Evolutionary conservation across 2,329 filamentous ascomycete genomes (phyloP), one percentile per base, ranked within the genome.

Genomic region (Stemphylium beticola): DNA sequence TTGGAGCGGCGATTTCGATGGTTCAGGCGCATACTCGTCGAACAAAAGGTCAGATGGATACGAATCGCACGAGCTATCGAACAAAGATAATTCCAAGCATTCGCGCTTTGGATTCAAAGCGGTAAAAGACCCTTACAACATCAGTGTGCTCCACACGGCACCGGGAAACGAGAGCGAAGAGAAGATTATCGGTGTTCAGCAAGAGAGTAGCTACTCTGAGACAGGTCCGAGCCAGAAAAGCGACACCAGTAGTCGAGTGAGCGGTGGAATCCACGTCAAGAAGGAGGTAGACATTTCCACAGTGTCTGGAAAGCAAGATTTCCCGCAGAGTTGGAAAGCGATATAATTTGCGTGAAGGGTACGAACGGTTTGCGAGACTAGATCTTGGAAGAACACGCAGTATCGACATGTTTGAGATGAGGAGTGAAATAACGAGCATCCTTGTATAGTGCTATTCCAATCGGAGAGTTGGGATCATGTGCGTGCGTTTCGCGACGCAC

Each of bases 91-190:
- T 4, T 24, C 39, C 5, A 33, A 49, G 20, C 14, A 24, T 3
- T 52, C 45, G 10, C 43, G 49, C 9, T 20, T 60, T 18, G 49
- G 53, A 4, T 49, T 60, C 43, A 37, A 50, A 12, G 51, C 59
- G 24, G 40, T 44, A 4, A 62, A 60, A 32, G 61, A 64, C 38
- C 56, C 50, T 18, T 64, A 64, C 41, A 49, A 50, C 38, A 42
- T 54, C 4, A 60, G 56, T 22, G 58, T 57, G 10, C 46, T 62
- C 15, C 24, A 52, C 2, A 36, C 32, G 29, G 55, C 45, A 20
- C 49, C 55, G 26, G 38, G 31, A 11, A 61, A 64, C 42, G 58
- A 62, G 22, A 62, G 58, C 45, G 53, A 60, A 29, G 61, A 62
- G 43, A 48, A 55, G 14, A 62, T 64, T 15, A 56, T 64, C 7